A percentile compares a stretch with the other conserved stretches of the same genome.
phyloP scores from a whole-genome alignment of 345 rosid genomes.

The Lepidium aucheri region DNA sequence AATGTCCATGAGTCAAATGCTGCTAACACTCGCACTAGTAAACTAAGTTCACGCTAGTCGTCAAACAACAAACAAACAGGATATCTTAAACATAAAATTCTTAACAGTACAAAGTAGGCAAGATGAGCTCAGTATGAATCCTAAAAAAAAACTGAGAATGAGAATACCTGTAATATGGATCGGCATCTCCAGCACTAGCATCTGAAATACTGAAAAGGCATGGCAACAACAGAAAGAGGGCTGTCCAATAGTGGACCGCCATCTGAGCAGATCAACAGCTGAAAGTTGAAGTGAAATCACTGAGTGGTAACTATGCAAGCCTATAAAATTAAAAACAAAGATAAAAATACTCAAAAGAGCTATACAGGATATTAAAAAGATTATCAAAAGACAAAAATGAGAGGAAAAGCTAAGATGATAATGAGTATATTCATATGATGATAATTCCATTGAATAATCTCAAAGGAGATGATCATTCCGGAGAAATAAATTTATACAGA shows the following conservation, averaged over 20 bases:
- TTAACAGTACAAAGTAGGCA: neutral
- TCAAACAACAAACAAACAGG: neutral
- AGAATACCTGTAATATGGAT: conserved; percentile 55
- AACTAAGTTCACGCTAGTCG: neutral
- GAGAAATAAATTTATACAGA: neutral
- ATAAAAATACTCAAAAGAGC: neutral
- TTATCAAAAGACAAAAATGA: too few relatives aligned
- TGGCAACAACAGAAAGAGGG: conserved; percentile 23
- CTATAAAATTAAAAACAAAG: neutral
- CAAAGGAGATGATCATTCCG: neutral
- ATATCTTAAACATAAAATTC: neutral
- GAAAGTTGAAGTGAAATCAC: neutral
- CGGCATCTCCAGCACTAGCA: conserved; percentile 73
- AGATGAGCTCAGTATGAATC: neutral
- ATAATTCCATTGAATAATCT: neutral
- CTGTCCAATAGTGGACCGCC: conserved; percentile 24
- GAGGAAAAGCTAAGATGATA: too few relatives aligned
- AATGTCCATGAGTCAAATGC: neutral
- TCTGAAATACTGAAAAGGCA: conserved; percentile 31
- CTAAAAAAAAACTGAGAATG: neutral
- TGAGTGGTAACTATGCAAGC: neutral
- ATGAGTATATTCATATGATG: neutral
- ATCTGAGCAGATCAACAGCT: conserved; percentile 23
- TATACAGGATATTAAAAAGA: too few relatives aligned
- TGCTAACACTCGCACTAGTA: neutral